Percentiles rank a stretch among this genome's conserved stretches.
Conservation (phyloP, 768 basidiomycete species). For the Pisolithus orientalis region DNA sequence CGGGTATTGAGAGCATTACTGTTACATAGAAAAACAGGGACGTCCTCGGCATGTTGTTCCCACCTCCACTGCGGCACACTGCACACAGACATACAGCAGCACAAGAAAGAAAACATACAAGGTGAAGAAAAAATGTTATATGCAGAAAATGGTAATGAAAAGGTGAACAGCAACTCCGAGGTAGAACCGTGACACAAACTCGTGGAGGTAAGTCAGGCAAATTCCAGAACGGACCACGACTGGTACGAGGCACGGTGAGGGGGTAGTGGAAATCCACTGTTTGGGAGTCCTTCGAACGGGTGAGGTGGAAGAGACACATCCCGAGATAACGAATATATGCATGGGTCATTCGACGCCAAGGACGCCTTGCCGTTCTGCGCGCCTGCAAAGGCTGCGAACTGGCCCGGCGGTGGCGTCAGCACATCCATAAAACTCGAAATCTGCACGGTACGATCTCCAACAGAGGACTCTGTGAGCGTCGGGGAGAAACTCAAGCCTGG, state of each 20-base stretch:
- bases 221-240: not conserved
- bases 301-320: constrained; percentile 5
- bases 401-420: constrained; percentile 28
- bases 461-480: constrained; percentile 51
- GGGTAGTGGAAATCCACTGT: constrained; percentile 2
- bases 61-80: not conserved
- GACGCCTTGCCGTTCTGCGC: constrained; percentile 31
- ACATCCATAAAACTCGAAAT: constrained; percentile 49
- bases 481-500: constrained; percentile 56
- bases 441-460: constrained; percentile 51
- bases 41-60: not conserved
- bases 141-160: constrained; percentile 4
- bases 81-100: not conserved
- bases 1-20: too few species aligned
- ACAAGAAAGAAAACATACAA: not conserved
- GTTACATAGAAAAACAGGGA: too few species aligned
- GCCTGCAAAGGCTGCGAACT: constrained; percentile 30
- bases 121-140: constrained; percentile 14
- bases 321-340: constrained; percentile 15
- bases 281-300: constrained; percentile 10
- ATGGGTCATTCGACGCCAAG: constrained; percentile 12
- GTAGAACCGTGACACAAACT: not conserved
- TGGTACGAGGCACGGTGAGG: not conserved
- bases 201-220: not conserved
- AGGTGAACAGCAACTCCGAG: not conserved